Evolutionary conservation across 108 stramenopile genomes (phyloP).

Genomic region (Hondaea fermentalgiana): DNA sequence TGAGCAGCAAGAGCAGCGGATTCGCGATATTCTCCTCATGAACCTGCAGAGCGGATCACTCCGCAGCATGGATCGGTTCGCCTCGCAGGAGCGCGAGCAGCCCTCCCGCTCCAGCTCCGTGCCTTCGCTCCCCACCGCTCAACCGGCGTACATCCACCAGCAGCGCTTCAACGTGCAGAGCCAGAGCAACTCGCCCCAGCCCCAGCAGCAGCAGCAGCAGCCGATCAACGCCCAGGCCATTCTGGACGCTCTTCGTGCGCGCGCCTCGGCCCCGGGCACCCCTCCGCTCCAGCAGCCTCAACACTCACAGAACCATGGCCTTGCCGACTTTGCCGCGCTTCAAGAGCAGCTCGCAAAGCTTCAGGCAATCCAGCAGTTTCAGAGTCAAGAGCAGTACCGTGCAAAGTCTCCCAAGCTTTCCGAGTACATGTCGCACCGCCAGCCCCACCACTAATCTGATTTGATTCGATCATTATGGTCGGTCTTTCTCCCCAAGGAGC

Average conservation of each 20-base stretch:
- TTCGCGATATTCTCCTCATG: not conserved
- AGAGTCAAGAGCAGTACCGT: not conserved
- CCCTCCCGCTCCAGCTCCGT: not conserved
- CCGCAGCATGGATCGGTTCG: no score
- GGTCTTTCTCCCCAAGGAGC: no score
- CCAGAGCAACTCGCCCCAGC: not conserved
- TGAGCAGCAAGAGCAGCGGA: not conserved
- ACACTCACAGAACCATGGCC: not conserved
- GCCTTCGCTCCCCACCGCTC: no score
- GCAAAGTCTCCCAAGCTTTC: not conserved
- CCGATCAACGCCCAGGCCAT: not conserved
- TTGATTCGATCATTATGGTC: not conserved
- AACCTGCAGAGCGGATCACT: no score
- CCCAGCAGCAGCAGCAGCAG: not conserved
- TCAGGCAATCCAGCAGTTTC: not conserved
- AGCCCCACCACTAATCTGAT: not conserved
- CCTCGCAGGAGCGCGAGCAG: not conserved
- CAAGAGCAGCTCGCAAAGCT: not conserved
- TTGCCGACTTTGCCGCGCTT: not conserved
- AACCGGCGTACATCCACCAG: no score
- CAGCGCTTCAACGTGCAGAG: not conserved
- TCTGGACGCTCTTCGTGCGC: not conserved
- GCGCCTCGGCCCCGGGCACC: not conserved
- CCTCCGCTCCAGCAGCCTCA: not conserved
- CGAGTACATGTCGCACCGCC: not conserved